Conservation (phyloP, 129 eudicot genomes). For the sunflower (Helianthus annuus) region DNA sequence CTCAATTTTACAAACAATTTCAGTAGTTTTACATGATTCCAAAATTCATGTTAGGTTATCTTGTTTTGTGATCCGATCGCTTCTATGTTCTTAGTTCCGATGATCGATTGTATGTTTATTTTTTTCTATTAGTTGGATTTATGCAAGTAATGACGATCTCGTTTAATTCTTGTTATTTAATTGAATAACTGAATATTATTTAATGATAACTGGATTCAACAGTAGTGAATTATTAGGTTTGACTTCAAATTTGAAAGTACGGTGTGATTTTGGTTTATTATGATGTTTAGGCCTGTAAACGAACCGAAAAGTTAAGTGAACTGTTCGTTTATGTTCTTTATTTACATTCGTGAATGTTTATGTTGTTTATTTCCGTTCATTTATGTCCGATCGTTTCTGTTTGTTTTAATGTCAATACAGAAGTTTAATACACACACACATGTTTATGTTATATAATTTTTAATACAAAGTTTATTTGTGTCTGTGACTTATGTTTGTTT, state of each 20-base stretch:
- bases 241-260: background rate
- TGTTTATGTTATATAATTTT: too few species aligned
- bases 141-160: background rate
- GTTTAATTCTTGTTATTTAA: background rate
- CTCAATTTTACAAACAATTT: background rate
- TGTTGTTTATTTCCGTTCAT: too few species aligned
- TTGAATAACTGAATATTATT: background rate
- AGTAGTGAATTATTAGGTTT: background rate
- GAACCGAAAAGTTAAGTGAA: too few species aligned
- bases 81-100: background rate
- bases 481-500: too few species aligned
- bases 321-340: too few species aligned
- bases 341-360: too few species aligned
- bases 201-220: background rate
- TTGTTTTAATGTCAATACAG: too few species aligned
- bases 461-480: too few species aligned
- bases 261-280: conserved; percentile 1
- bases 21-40: background rate
- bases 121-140: too few species aligned
- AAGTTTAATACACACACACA: too few species aligned
- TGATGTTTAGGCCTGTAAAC: background rate
- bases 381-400: too few species aligned
- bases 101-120: background rate
- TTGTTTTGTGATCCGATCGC: conserved; percentile 15
- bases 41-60: conserved; percentile 1